Conservation (phyloP, 1,139 yeast species). For the Geotrichum fermentans region DNA sequence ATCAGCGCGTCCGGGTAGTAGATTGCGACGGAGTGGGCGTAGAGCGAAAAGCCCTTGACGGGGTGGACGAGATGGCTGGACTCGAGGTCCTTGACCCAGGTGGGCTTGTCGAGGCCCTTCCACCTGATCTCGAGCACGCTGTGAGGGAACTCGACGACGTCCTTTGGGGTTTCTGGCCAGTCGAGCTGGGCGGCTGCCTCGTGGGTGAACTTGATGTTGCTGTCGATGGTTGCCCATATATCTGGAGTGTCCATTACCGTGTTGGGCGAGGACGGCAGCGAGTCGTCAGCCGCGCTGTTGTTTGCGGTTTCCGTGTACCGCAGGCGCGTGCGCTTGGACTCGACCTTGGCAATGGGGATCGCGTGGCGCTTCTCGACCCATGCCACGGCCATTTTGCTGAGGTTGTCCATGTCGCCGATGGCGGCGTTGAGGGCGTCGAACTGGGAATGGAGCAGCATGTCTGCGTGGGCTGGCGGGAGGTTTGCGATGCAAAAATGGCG, state of each 20-base stretch:
- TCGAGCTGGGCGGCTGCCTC: conserved; percentile 17
- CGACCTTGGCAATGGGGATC: conserved; percentile 11
- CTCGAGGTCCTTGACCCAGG: conserved; percentile 37
- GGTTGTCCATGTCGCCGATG: conserved; percentile 18
- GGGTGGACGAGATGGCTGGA: conserved; percentile 38
- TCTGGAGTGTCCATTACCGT: conserved; percentile 24
- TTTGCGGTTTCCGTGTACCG: conserved; percentile 11
- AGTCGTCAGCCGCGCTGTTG: neutral
- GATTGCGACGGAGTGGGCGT: conserved; percentile 32
- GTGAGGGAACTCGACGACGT: conserved; percentile 42
- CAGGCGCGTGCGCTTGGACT: conserved; percentile 14
- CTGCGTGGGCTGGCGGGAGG: conserved; percentile 4
- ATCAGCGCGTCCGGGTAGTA: conserved; percentile 22
- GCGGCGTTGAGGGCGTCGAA: conserved; percentile 26
- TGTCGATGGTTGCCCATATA: conserved; percentile 45
- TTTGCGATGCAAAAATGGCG: conserved; percentile 44
- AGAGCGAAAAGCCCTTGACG: conserved; percentile 36
- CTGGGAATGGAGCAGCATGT: conserved; percentile 6
- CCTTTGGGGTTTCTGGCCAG: conserved; percentile 4
- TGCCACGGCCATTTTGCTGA: conserved; percentile 37
- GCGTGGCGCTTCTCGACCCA: conserved; percentile 16
- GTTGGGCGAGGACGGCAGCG: conserved; percentile 8
- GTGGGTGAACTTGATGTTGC: conserved; percentile 39
- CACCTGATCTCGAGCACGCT: conserved; percentile 46
- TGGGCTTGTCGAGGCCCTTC: conserved; percentile 39